Base-by-base conservation (phyloP, 345 rosid species). In the Ceriops tagal region DNA sequence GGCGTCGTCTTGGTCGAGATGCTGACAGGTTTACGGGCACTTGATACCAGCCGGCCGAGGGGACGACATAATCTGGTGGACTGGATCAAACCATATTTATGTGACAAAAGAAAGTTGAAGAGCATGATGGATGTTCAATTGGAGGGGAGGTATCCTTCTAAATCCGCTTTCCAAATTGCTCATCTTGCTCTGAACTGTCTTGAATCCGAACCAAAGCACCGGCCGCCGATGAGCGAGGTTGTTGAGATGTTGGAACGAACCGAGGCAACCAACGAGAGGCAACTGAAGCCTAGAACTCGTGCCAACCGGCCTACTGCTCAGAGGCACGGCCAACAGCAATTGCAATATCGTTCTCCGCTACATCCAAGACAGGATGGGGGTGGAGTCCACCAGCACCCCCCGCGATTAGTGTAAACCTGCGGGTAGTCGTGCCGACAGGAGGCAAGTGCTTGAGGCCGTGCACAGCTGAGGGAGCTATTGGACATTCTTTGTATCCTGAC, bases 1-100 rank as follows among this genome's bases (percentile, higher is more conserved):
- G 97, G 99, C 0, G 97, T 95, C 52, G 98, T 95, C 16, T 78
- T 95, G 65, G 88, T 80, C 0, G 99, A 95, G 89, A 88, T 95
- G 16, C 69, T 95, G 79, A 90, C 98, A 1, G 92, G 89, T 52
- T 78, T 90, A 75, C 83, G 85, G n/a, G 99, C 91, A 5, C 87
- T 95, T 37, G 99, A 95, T 78, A 46, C 63, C 53, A 84, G 27
- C n/a, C 99, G 99, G 61, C 99, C 99, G 1, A 80, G 74, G 4
- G 89, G 84, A 28, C 86, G 77, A 78, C 96, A 87, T 2, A 87
- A 31, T 68, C 85, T 95, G 63, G 80, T 79, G 27, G 98, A 92
- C 1, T 95, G 98, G 98, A 77, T 95, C 66, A 95, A 88, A 66
- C 99, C 99, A 20, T 83, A 79, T 79, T 78, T 95, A 66, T 65